Evolutionary conservation across 1,284 basidiomycete species (phyloP).

Genomic region (Cutaneotrichosporon arboriforme): DNA sequence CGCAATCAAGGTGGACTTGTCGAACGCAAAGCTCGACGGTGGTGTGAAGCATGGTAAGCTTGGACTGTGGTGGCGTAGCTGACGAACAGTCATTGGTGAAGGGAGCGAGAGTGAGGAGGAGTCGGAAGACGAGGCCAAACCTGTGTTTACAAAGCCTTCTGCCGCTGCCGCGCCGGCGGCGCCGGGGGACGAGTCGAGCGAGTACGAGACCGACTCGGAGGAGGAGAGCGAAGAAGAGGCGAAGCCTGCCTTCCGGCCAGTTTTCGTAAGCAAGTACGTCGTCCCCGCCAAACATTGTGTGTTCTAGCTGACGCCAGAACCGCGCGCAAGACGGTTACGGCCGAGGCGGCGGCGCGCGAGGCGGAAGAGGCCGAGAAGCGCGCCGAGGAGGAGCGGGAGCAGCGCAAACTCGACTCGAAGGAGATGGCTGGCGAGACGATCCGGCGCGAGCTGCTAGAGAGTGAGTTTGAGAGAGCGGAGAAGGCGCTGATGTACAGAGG

Average conservation of each 20-base stretch:
- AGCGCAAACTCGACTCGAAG: constrained; percentile 42
- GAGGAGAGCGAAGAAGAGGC: constrained; percentile 40
- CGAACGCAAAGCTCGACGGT: constrained; percentile 38
- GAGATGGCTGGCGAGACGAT: constrained; percentile 47
- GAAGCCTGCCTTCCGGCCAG: constrained; percentile 45
- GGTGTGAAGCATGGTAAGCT: constrained; percentile 30
- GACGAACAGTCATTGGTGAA: constrained; percentile 12
- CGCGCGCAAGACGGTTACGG: constrained; percentile 33
- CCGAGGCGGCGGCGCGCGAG: constrained; percentile 35
- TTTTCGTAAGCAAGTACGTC: constrained; percentile 44
- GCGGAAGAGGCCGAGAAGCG: constrained; percentile 36
- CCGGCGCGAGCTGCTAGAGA: constrained; percentile 43
- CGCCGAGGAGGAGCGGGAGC: constrained; percentile 39
- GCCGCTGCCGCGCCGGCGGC: not conserved
- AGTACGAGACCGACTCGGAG: constrained; percentile 47
- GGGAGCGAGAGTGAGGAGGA: constrained; percentile 24
- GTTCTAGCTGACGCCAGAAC: constrained; percentile 21
- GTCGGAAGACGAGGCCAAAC: constrained; percentile 30
- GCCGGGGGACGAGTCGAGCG: constrained; percentile 37
- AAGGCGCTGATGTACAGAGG: constrained; percentile 55
- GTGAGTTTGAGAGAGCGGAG: constrained; percentile 17
- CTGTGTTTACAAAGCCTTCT: constrained; percentile 16
- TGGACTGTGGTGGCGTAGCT: not conserved
- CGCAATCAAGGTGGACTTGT: constrained; percentile 33
- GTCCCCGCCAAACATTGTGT: too few relatives aligned